Base-by-base conservation (phyloP, 257 asterid species). In the Orobanche coerulescens region DNA sequence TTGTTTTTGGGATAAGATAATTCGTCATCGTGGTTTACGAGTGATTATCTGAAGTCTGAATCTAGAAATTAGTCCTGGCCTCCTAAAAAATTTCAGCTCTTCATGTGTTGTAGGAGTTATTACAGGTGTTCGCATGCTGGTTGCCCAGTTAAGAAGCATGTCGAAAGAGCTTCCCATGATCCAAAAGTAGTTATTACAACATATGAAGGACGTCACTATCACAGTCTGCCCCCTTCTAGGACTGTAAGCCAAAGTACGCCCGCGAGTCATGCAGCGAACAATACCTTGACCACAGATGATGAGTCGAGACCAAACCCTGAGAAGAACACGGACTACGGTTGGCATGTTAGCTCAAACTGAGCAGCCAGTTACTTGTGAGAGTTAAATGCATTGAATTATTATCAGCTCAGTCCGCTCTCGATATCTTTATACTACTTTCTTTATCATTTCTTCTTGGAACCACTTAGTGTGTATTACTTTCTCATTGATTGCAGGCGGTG, bases 111-210 rank as follows among this genome's bases (percentile, higher is more conserved):
- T 24, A 91, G 97, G 88, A 87, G 97, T 76, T 91, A 91, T 65
- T 87, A 91, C 84, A 76, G 95, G 81, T 87, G 96, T 73, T 83
- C 96, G 26, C 72, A 56, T 70, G 70, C 84, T 28, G 95, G 96
- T 61, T 91, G 96, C 75, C 79, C 88, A 3, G 97, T 76, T 46
- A 91, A 87, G 83, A 87, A 91, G 71, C 97, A 91, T 15, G 95
- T 91, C 15, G 97, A 87, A 75, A 77, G 96, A 80, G 85, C 96
- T 64, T 81, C 96, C 13, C 91, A 85, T 42, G 87, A 90, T 73
- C 72, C 86, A 2, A 84, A 79, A 69, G 46, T 83, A 22, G 96
- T 91, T 46, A 75, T 85, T 40, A 85, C 97, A 24, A 82, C 95
- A 52, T 90, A 90, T 20, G 95, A 90, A 76, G 95, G 97, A 60